phyloP scores from a whole-genome alignment of 2,329 filamentous ascomycete genomes.

The Alternaria brassicicola region DNA sequence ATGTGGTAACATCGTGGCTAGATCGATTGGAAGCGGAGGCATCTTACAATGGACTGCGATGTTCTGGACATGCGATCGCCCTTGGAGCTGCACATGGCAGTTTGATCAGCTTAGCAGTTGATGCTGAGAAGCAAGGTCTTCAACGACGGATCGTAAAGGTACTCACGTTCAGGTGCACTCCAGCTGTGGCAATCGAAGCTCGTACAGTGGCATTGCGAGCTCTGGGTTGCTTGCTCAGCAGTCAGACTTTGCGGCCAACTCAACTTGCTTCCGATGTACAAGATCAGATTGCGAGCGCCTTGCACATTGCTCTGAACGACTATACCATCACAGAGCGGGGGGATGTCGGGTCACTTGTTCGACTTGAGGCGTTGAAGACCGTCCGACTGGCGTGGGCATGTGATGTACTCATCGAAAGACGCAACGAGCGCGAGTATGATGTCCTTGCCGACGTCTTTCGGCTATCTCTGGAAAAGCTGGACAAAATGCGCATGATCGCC shows the following conservation, averaged over 20 bases:
- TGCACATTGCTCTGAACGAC: constrained; percentile 70
- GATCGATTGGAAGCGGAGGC: constrained; percentile 42
- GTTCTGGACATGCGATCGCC: constrained; percentile 53
- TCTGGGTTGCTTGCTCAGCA: constrained; percentile 44
- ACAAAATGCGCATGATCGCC: constrained; percentile 70
- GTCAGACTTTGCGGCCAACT: neutral
- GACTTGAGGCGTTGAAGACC: constrained; percentile 76
- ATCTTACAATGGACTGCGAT: constrained; percentile 49
- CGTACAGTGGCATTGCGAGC: constrained; percentile 52
- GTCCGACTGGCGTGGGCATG: constrained; percentile 57
- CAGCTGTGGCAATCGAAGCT: constrained; percentile 51
- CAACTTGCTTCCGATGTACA: constrained; percentile 20
- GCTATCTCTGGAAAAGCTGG: constrained; percentile 85
- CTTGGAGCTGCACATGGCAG: constrained; percentile 49
- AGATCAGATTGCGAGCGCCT: constrained; percentile 35
- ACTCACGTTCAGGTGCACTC: constrained; percentile 47
- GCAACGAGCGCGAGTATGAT: constrained; percentile 17
- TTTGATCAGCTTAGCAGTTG: constrained; percentile 5
- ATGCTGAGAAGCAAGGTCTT: constrained; percentile 6
- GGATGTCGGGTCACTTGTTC: constrained; percentile 86
- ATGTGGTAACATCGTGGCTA: constrained; percentile 40
- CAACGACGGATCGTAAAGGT: constrained; percentile 40
- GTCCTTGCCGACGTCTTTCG: constrained; percentile 61
- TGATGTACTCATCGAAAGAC: constrained; percentile 21
- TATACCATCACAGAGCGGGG: constrained; percentile 90